Base-by-base conservation (phyloP, 2,329 filamentous ascomycete genomes). In the Lachnellula arida region DNA sequence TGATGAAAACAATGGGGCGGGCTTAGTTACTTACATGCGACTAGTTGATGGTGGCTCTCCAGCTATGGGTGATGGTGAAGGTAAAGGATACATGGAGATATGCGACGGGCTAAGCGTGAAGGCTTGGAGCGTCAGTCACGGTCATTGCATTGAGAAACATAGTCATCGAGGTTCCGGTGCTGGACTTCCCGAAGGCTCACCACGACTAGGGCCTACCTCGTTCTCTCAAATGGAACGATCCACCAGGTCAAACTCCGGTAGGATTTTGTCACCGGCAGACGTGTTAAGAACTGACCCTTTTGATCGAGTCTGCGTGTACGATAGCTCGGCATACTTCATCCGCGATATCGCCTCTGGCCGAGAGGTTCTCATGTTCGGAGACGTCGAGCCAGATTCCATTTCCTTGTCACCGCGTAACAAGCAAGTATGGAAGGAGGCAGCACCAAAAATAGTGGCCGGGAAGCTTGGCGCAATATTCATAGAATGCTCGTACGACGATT, bases 301-400 rank as follows among this genome's bases (percentile, higher is more conserved):
- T 8, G 48, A 56, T 25, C 53, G 37, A 50, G 67, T 80, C 35
- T 91, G 87, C 64, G 88, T 91, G 1, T 87, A 90, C 58, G 91
- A 97, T 70, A 96, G 90, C 60, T 94, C 91, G 17, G 93, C 91
- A 0, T 97, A 92, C 72, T 97, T 99, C 72, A 88, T 99, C 61
- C 88, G 90, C 39, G 88, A 94, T 57, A 77, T 86, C 35, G 70
- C 75, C 0, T 88, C 84, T 0, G 81, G 82, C 1, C 81, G 81
- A 34, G 93, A 99, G 72, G 82, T 97, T 2, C 81, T 99, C 57
- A 89, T 99, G 49, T 97, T 97, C 69, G 94, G 94, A 17, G 94
- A 99, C 63, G 89, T 97, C 39, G 94, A 99, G 68, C 91, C 94
- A 0, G 94, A 99, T 71, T 87, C 85, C 8, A 74, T 97, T 25